A percentile compares a stretch with the other conserved stretches of the same genome.
Evolutionary conservation across 495 filamentous ascomycete genomes (phyloP).

Genomic region (Halenospora varia): DNA sequence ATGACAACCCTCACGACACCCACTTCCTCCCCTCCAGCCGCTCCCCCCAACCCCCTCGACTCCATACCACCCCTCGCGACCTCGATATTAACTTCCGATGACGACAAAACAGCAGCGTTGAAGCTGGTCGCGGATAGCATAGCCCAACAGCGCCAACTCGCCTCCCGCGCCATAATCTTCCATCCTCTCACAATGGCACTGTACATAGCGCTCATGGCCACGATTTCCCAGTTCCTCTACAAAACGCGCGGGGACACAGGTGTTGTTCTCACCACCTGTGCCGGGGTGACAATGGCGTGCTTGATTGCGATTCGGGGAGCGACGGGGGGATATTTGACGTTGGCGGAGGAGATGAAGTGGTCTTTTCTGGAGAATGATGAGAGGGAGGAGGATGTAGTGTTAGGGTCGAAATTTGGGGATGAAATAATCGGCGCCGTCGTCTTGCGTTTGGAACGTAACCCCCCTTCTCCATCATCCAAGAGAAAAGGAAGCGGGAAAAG

Average conservation of each 20-base stretch:
- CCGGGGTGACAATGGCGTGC: constrained; percentile 41
- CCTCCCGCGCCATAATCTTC: constrained; percentile 48
- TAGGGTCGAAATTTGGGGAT: constrained; percentile 52
- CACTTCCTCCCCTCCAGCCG: constrained; percentile 11
- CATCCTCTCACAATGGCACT: constrained; percentile 42
- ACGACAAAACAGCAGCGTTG: constrained; percentile 41
- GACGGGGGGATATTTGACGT: constrained; percentile 42
- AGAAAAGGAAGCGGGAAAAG: constrained; percentile 25
- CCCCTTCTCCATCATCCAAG: background rate
- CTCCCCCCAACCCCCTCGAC: constrained; percentile 39
- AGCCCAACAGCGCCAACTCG: constrained; percentile 57
- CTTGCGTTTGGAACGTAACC: constrained; percentile 32
- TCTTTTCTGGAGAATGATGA: constrained; percentile 40
- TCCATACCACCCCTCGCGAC: constrained; percentile 30
- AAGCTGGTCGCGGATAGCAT: constrained; percentile 54
- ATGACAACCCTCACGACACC: constrained; percentile 24
- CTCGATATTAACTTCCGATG: constrained; percentile 20
- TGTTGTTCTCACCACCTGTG: constrained; percentile 36
- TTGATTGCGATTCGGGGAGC: constrained; percentile 36
- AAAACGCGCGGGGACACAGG: constrained; percentile 25
- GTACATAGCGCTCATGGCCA: constrained; percentile 33
- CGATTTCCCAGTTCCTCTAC: constrained; percentile 31
- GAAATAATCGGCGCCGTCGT: constrained; percentile 54
- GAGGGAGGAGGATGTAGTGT: constrained; percentile 37
- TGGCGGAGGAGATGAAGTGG: constrained; percentile 50